Conservation (phyloP, 2,329 filamentous ascomycete species). For the Fusarium verticillioides region DNA sequence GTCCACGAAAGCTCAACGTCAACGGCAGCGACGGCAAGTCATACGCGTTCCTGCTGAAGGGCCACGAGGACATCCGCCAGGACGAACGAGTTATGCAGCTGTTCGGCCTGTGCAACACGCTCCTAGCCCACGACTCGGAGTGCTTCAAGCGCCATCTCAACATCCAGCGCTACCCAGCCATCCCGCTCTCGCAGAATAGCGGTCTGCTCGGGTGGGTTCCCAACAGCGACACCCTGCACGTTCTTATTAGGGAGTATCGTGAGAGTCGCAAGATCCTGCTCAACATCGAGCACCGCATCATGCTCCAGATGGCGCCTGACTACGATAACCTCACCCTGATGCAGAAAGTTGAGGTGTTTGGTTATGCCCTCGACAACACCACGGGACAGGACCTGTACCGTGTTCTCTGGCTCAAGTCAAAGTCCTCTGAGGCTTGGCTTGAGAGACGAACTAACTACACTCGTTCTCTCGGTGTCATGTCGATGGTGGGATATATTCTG, state of each 20-base stretch:
- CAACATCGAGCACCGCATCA: conserved; percentile 99
- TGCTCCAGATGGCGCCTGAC: conserved; percentile 99
- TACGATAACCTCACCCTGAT: conserved; percentile 98
- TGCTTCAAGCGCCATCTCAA: conserved; percentile 97
- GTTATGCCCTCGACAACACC: conserved; percentile 98
- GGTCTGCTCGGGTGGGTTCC: conserved; percentile 96
- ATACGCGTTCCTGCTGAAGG: conserved; percentile 93
- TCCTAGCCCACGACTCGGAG: conserved; percentile 92
- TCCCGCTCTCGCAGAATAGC: conserved; percentile 95
- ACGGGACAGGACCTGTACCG: conserved; percentile 98
- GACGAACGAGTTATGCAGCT: conserved; percentile 99
- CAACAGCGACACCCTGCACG: conserved; percentile 96
- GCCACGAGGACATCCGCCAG: conserved; percentile 99
- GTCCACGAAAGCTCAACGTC: conserved; percentile 88
- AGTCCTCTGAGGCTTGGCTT: conserved; percentile 97
- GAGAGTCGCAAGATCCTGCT: conserved; percentile 97
- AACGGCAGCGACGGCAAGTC: conserved; percentile 88
- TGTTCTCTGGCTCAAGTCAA: conserved; percentile 98
- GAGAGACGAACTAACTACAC: conserved; percentile 99
- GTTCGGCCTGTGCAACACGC: conserved; percentile 96
- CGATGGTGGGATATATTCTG: conserved; percentile 99
- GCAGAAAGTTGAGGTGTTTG: conserved; percentile 99
- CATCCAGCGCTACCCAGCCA: conserved; percentile 96
- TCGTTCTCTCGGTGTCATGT: conserved; percentile 96
- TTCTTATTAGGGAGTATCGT: conserved; percentile 96